Base-by-base conservation (phyloP, 345 rosid species). In the Rhizophora apiculata region DNA sequence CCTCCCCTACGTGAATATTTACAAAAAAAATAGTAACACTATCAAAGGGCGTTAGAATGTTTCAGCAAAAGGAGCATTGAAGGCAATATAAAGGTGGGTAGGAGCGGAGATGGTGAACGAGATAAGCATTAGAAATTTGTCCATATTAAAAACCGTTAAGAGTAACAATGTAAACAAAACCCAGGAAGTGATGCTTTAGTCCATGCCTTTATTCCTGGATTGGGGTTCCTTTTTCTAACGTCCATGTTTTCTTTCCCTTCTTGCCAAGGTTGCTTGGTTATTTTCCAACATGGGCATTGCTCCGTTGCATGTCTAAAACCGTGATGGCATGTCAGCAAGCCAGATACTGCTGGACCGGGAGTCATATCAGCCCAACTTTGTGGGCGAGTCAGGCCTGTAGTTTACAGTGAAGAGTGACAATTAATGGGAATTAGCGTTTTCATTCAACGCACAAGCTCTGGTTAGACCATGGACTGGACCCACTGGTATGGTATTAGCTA, bases 121-220 rank as follows among this genome's bases (percentile, higher is more conserved):
- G 64, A 49, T n/a, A 30, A 29, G 46, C 26, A 43, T n/a, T 56
- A 24, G 39, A 5, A n/a, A 2, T 2, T 18, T 43, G 58, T 32
- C 32, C 48, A 52, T 29, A 59, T 24, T 62, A 71, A 63, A 81
- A 77, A 79, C 13, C 6, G 56, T 8, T 30, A 48, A 61, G 60
- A 56, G 60, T 56, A 6, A 22, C 7, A 29, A 63, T 53, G 69
- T 6, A 6, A 48, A 62, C 39, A 66, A 58, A 60, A 66, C 32
- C 67, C 72, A 69, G 22, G 63, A 65, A 72, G 68, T 22, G 27
- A 18, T 51, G 43, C 60, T 54, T 71, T 75, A 66, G 19, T 54
- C 10, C 7, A 29, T 51, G 20, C 34, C 64, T 80, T 80, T 48
- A 60, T 60, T 59, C 64, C 72, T 60, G 59, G 65, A 46, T 68